phyloP scores from a whole-genome alignment of 2,329 filamentous ascomycete species.

The Aspergillus felis region DNA sequence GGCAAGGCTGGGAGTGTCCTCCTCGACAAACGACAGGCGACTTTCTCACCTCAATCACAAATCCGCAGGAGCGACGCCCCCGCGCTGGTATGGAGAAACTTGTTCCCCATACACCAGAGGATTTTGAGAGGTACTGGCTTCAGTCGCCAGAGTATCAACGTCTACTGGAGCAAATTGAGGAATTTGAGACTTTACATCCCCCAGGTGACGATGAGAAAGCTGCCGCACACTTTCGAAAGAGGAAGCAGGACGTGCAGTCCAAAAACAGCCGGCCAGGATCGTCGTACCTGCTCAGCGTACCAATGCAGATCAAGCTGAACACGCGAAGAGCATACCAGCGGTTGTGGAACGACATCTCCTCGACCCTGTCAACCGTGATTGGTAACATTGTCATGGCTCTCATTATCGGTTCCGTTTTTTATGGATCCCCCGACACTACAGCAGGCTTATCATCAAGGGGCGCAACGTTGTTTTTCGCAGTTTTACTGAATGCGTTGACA shows the following conservation, averaged over 20 bases:
- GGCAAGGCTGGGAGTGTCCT: conserved; percentile 65
- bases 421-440: conserved; percentile 62
- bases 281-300: conserved; percentile 74
- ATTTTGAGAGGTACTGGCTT: conserved; percentile 59
- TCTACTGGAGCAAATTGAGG: conserved; percentile 38
- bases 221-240: conserved; percentile 28
- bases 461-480: conserved; percentile 77
- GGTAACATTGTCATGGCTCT: conserved; percentile 71
- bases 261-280: conserved; percentile 57
- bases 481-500: conserved; percentile 78
- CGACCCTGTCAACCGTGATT: conserved; percentile 60
- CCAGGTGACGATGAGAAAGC: conserved; percentile 30
- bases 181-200: conserved; percentile 25
- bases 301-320: conserved; percentile 69
- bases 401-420: conserved; percentile 76
- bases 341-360: conserved; percentile 67
- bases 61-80: conserved; percentile 54
- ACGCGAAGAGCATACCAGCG: conserved; percentile 74
- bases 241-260: conserved; percentile 35
- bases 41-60: conserved; percentile 65
- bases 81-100: conserved; percentile 56
- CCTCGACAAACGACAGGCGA: conserved; percentile 63
- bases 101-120: conserved; percentile 63
- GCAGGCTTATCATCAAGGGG: conserved; percentile 71
- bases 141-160: conserved; percentile 45